Evolutionary conservation across 2,329 filamentous ascomycete genomes (phyloP).

Genomic region (Ascochyta rabiei): DNA sequence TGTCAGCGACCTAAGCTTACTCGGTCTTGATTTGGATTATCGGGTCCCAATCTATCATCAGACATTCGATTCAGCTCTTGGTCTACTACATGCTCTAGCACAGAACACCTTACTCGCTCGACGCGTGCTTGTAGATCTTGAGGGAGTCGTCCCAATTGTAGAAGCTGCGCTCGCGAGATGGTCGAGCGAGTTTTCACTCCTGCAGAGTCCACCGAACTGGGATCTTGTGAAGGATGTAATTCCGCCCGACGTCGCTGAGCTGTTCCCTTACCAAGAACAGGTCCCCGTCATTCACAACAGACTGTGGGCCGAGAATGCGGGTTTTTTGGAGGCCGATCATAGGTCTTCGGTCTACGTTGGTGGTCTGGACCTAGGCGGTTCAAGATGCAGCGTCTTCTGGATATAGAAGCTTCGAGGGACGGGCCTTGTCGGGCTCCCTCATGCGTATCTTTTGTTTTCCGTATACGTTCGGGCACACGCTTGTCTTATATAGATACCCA

Average conservation of each 20-base stretch:
- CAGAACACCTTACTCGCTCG: slow-evolving; percentile 22
- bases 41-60: slow-evolving; percentile 10
- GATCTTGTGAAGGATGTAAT: slow-evolving; percentile 5
- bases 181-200: not conserved
- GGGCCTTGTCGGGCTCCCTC: not conserved
- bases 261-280: slow-evolving; percentile 32
- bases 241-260: slow-evolving; percentile 21
- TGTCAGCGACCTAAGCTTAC: slow-evolving; percentile 16
- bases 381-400: not conserved
- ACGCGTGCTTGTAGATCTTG: slow-evolving; percentile 32
- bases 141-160: slow-evolving; percentile 18
- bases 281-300: not conserved
- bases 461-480: not conserved
- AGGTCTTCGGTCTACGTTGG: not conserved
- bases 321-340: not conserved
- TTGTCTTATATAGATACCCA: slow-evolving; percentile 2
- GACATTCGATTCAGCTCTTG: slow-evolving; percentile 19
- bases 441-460: not conserved
- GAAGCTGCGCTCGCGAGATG: slow-evolving; percentile 2
- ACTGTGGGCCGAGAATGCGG: not conserved
- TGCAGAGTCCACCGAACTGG: not conserved
- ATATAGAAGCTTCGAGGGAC: not conserved
- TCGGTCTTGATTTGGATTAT: slow-evolving; percentile 12
- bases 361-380: not conserved
- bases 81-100: slow-evolving; percentile 24